phyloP scores from a whole-genome alignment of 768 basidiomycete species.

The Lactifluus hygrophoroides region DNA sequence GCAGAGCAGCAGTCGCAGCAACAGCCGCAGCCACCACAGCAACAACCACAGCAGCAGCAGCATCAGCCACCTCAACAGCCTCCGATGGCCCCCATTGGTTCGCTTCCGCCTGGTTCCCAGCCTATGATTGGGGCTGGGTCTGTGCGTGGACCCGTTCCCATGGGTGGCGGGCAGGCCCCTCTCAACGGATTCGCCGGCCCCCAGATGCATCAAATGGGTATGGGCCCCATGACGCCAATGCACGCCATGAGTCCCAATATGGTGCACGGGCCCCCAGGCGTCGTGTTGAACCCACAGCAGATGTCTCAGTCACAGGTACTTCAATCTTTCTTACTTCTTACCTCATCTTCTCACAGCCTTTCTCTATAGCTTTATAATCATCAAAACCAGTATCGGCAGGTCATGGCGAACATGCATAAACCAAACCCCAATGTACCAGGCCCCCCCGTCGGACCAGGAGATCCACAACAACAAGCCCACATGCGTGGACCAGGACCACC shows the following conservation, averaged over 20 bases:
- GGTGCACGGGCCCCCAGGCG: constrained; percentile 2
- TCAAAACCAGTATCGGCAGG: constrained; percentile 1
- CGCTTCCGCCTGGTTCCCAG: constrained; percentile 29
- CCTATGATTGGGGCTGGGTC: constrained; percentile 23
- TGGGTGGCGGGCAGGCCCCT: constrained; percentile 31
- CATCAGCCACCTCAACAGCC: constrained; percentile 46
- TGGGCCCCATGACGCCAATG: constrained; percentile 9
- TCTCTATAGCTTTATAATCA: constrained; percentile 2
- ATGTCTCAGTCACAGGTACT: constrained; percentile 1
- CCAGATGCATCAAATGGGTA: constrained; percentile 11
- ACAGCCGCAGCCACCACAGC: constrained; percentile 26
- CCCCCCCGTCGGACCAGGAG: background rate
- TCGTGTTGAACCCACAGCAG: constrained; percentile 7
- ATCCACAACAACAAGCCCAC: constrained; percentile 1
- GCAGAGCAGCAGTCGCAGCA: constrained; percentile 23
- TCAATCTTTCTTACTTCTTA: background rate
- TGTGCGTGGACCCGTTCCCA: constrained; percentile 32
- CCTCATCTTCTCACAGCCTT: background rate
- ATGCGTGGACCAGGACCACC: background rate
- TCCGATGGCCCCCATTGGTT: constrained; percentile 30
- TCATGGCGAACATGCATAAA: constrained; percentile 3
- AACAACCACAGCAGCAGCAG: constrained; percentile 23
- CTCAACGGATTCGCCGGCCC: constrained; percentile 8
- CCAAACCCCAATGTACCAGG: background rate
- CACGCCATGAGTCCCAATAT: constrained; percentile 13